These are phyloP conservation scores for Neodidymelliopsis sp. DNA, from an alignment of 2,329 filamentous ascomycete species.

Conservation along the genomic window DNA sequence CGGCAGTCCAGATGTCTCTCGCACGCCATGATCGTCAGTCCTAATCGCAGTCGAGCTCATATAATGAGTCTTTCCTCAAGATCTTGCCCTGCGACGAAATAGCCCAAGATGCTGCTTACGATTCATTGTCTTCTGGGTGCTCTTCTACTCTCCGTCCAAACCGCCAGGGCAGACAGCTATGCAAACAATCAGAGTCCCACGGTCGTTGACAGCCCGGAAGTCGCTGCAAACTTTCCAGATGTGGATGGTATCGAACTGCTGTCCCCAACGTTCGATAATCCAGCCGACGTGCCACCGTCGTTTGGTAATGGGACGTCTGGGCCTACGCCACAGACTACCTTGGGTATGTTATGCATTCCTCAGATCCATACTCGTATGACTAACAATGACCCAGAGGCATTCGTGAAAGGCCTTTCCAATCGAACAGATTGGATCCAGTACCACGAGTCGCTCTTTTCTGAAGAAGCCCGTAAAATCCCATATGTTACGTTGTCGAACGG, in stretches of 20 bases:
- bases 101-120: too few species aligned
- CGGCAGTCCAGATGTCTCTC: too few species aligned
- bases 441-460: slow-evolving; percentile 23
- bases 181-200: slow-evolving; percentile 1
- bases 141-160: too few species aligned
- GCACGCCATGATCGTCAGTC: too few species aligned
- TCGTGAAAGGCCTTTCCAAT: slow-evolving; percentile 4
- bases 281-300: neutral
- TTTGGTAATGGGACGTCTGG: neutral
- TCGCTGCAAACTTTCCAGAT: neutral
- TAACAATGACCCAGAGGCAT: slow-evolving; percentile 4
- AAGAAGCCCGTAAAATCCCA: slow-evolving; percentile 34
- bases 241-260: neutral
- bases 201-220: neutral
- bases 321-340: neutral
- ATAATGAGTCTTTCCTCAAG: too few species aligned
- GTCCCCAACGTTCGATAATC: neutral
- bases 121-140: too few species aligned
- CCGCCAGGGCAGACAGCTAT: neutral
- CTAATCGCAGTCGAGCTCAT: too few species aligned
- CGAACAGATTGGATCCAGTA: slow-evolving; percentile 34
- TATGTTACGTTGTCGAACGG: slow-evolving; percentile 28
- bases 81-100: too few species aligned
- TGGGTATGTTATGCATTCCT: neutral
- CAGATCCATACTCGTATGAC: neutral